Evolutionary conservation across 495 filamentous ascomycete species (phyloP).

Genomic region (Neurospora sp.): DNA sequence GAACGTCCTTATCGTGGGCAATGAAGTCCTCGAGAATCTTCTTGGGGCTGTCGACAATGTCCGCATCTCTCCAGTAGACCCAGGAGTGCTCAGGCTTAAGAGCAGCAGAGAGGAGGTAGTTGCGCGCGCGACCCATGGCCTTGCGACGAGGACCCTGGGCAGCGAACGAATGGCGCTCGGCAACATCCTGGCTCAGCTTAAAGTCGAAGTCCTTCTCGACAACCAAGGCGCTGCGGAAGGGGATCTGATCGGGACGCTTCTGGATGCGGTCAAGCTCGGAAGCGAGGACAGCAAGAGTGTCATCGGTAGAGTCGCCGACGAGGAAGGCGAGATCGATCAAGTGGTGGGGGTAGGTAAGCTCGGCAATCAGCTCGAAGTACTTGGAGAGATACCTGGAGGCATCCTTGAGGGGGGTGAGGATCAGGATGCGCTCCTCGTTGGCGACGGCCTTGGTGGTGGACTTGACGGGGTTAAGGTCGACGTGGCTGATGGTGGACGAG

Average conservation of each 20-base stretch:
- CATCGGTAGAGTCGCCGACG: constrained; percentile 81
- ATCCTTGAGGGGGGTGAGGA: constrained; percentile 90
- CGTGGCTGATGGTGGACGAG: constrained; percentile 58
- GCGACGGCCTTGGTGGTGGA: constrained; percentile 66
- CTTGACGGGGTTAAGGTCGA: constrained; percentile 78
- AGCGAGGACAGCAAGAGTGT: constrained; percentile 71
- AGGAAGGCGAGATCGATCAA: constrained; percentile 94
- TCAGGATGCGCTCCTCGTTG: constrained; percentile 84
- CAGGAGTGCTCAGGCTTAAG: constrained; percentile 90
- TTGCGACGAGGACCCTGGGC: constrained; percentile 88
- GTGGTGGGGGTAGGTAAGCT: constrained; percentile 88
- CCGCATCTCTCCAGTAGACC: constrained; percentile 98
- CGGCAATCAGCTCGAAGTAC: constrained; percentile 87
- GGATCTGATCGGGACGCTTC: constrained; percentile 61
- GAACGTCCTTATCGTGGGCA: constrained; percentile 81
- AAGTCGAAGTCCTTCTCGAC: constrained; percentile 85
- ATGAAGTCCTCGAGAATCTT: constrained; percentile 92
- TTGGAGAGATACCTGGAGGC: constrained; percentile 69
- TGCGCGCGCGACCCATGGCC: constrained; percentile 79
- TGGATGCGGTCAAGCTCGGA: constrained; percentile 84
- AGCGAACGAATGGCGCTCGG: constrained; percentile 73
- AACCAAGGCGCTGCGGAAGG: constrained; percentile 74
- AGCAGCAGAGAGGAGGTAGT: constrained; percentile 78
- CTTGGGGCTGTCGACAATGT: constrained; percentile 82
- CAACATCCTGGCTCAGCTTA: constrained; percentile 58